phyloP scores from a whole-genome alignment of 345 rosid genomes.

The Murraya paniculata region DNA sequence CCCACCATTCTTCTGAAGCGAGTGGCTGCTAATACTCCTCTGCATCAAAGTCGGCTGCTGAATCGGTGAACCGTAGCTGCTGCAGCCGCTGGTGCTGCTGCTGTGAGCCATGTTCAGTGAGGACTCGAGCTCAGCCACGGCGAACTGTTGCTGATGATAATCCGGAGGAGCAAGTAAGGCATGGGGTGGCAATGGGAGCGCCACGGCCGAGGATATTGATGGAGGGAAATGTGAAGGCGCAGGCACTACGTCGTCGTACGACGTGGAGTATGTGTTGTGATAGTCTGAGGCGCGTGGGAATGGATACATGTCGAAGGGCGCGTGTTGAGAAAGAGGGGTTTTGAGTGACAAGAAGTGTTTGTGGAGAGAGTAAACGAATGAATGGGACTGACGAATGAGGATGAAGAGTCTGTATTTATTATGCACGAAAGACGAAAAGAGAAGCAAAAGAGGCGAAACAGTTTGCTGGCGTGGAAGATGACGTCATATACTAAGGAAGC shows the following conservation, averaged over 20 bases:
- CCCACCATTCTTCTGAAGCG: slow-evolving; percentile 44
- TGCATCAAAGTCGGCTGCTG: slow-evolving; percentile 44
- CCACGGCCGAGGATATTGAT: background rate
- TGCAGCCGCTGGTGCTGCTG: slow-evolving; percentile 34
- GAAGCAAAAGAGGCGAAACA: background rate
- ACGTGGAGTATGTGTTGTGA: slow-evolving; percentile 19
- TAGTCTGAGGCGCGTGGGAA: slow-evolving; percentile 22
- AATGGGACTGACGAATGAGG: too few species aligned
- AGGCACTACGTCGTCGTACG: slow-evolving; percentile 21
- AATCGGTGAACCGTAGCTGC: slow-evolving; percentile 66
- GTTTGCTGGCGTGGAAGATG: slow-evolving; percentile 37
- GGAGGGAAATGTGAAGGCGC: slow-evolving; percentile 29
- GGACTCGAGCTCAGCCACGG: slow-evolving; percentile 18
- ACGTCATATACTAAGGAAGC: slow-evolving; percentile 23
- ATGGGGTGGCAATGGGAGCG: background rate
- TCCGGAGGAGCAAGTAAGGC: slow-evolving; percentile 22
- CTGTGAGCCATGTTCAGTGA: slow-evolving; percentile 21
- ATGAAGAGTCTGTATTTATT: slow-evolving; percentile 28
- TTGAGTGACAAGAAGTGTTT: background rate
- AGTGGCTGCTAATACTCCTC: slow-evolving; percentile 69
- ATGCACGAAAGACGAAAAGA: slow-evolving; percentile 11
- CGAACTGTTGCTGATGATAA: slow-evolving; percentile 20
- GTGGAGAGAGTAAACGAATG: background rate
- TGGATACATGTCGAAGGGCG: background rate
- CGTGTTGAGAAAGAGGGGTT: background rate